Base-by-base conservation (phyloP, 768 basidiomycete species). In the Termitomyces heimii region DNA sequence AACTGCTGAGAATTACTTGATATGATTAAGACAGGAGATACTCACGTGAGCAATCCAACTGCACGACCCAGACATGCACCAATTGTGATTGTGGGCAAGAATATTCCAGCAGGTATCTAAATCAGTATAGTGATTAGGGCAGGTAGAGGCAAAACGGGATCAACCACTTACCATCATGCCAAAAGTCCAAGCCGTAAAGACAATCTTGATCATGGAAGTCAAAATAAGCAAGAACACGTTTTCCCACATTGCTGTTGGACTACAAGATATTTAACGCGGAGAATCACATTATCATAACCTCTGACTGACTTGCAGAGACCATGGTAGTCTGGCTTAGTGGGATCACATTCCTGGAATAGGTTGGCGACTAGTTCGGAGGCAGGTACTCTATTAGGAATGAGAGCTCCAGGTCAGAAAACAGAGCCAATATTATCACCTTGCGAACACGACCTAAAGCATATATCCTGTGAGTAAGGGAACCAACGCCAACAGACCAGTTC, bases 361-460 rank as follows among this genome's bases (percentile, higher is more conserved):
- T 88, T 88, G 10, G 88, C 83, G 7, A 94, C 92, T 22, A 94
- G 76, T 66, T 93, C 90, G 0, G 90, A 92, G 1, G 86, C 77
- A 66, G 86, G 87, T 5, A 84, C 88, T 47, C 87, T 85, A 55
- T 6, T 42, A 53, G 20, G 34, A 18, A 20, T 50, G 37, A 68
- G 47, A 48, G 44, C 26, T 39, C 16, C 26, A 40, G 26, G 14
- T 22, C 7, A 28, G 24, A 14, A 9, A 47, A 12, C 16, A 55
- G 28, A 46, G 44, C 8, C 3, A 22, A 22, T 24, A 22, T 18
- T 8, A 12, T 26, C 10, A 61, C 83, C 83, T 76, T 37, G 85
- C 77, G 65, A 87, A 89, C 26, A 88, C 85, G 42, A 88, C 77
- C 86, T 88, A 50, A 9, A 56, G 55, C 39, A 59, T 31, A 16